A percentile compares a stretch with the other conserved stretches of the same genome.
These are phyloP conservation scores for Geosmithia morbida DNA, from an alignment of 2,329 filamentous ascomycete genomes.

Conservation along the genomic window DNA sequence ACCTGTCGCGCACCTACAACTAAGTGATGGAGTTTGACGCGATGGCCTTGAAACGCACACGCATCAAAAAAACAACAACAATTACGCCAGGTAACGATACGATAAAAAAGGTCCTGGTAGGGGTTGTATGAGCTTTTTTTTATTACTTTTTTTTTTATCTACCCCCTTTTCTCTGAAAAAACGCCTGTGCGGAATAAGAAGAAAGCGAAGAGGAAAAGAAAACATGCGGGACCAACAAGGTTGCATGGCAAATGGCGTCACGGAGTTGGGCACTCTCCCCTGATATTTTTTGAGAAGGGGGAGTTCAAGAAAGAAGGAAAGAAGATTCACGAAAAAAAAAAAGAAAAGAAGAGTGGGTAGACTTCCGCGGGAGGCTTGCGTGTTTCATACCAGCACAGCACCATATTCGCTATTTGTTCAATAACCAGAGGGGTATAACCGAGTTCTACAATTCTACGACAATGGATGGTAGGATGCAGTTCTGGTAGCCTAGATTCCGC, in stretches of 20 bases:
- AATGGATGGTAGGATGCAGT: no score
- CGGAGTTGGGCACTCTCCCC: slow-evolving; percentile 18
- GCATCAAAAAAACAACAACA: not conserved
- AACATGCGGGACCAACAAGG: not conserved
- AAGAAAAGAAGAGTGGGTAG: no score
- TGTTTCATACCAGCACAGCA: no score
- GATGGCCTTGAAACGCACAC: not conserved
- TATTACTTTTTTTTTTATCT: not conserved
- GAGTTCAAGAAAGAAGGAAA: not conserved
- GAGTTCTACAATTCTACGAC: no score
- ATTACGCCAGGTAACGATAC: not conserved
- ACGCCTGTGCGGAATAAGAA: not conserved
- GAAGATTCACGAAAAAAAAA: not conserved
- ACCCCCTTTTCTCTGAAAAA: not conserved
- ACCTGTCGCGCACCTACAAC: slow-evolving; percentile 87
- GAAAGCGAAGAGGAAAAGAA: not conserved
- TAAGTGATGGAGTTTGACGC: slow-evolving; percentile 6
- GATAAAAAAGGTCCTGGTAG: not conserved
- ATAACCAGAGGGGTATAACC: no score
- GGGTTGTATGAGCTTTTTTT: not conserved
- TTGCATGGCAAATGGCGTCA: slow-evolving; percentile 25
- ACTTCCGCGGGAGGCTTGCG: no score
- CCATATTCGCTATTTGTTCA: no score
- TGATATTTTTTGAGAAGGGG: not conserved
- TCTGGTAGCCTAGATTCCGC: no score